Evolutionary conservation across 257 asterid species (phyloP).

Genomic region (Scutellaria baicalensis): DNA sequence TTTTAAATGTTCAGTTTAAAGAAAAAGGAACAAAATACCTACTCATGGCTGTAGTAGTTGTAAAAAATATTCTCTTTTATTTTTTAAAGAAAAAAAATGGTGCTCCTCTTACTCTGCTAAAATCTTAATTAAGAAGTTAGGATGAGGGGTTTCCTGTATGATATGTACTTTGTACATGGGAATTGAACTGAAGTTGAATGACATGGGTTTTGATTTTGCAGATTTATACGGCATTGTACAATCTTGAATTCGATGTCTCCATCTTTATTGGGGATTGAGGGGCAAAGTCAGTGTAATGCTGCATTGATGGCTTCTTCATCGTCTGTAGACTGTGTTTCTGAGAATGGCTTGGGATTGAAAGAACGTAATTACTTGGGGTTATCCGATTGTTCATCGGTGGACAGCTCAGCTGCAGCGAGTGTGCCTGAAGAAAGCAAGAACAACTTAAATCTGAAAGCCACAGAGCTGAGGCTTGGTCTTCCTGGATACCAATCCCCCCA

Average conservation of each 20-base stretch:
- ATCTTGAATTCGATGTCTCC: slow-evolving; percentile 38
- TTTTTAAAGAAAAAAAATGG: neutral
- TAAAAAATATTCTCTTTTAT: neutral
- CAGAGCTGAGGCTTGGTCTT: slow-evolving; percentile 84
- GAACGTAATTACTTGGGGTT: slow-evolving; percentile 71
- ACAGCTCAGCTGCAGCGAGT: slow-evolving; percentile 39
- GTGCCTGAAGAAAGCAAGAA: slow-evolving; percentile 31
- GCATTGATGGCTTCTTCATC: slow-evolving; percentile 48
- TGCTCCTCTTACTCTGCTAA: neutral
- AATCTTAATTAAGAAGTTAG: neutral
- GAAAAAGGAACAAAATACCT: no score
- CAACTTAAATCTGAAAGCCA: slow-evolving; percentile 62
- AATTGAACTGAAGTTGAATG: neutral
- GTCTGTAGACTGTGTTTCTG: slow-evolving; percentile 36
- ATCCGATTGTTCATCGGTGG: slow-evolving; percentile 69
- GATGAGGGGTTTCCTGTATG: neutral
- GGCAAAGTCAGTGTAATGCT: slow-evolving; percentile 36
- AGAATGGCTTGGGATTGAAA: slow-evolving; percentile 32
- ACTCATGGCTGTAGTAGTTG: neutral
- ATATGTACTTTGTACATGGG: neutral
- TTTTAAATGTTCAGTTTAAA: no score
- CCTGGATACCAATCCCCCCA: slow-evolving; percentile 88
- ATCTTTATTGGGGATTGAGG: slow-evolving; percentile 40
- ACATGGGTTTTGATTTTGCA: neutral
- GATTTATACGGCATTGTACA: slow-evolving; percentile 11